These are phyloP conservation scores for Paecilomyces formosus DNA, from an alignment of 2,329 filamentous ascomycete genomes.

Conservation along the genomic window DNA sequence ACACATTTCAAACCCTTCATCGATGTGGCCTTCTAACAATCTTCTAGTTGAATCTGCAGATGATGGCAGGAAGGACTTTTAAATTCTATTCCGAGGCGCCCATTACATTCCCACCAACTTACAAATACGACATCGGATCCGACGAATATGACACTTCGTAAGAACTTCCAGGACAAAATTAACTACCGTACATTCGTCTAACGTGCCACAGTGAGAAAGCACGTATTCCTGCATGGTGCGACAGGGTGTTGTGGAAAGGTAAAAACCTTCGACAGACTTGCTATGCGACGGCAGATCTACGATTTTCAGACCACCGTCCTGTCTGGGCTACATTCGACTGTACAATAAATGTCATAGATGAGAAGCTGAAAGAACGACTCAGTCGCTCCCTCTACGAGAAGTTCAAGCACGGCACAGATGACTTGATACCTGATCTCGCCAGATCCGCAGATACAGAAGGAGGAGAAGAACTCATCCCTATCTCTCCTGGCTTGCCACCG, in stretches of 20 bases:
- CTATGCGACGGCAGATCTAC: slow-evolving; percentile 74
- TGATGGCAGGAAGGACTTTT: slow-evolving; percentile 86
- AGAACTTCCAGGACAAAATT: slow-evolving; percentile 23
- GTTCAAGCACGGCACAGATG: slow-evolving; percentile 58
- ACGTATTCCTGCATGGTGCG: slow-evolving; percentile 94
- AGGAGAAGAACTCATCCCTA: slow-evolving; percentile 73
- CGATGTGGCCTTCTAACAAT: neutral
- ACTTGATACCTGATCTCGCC: slow-evolving; percentile 20
- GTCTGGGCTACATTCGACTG: slow-evolving; percentile 88
- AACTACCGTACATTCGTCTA: neutral
- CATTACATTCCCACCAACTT: slow-evolving; percentile 86
- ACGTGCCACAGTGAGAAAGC: slow-evolving; percentile 64
- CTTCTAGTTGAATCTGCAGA: slow-evolving; percentile 76
- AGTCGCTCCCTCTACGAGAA: slow-evolving; percentile 66
- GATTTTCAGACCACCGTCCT: slow-evolving; percentile 92
- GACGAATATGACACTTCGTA: slow-evolving; percentile 89
- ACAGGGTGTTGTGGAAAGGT: slow-evolving; percentile 84
- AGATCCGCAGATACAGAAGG: slow-evolving; percentile 40
- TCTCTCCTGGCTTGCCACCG: slow-evolving; percentile 66
- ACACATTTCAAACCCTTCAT: slow-evolving; percentile 3
- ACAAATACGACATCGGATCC: slow-evolving; percentile 86
- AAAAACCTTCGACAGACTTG: slow-evolving; percentile 71
- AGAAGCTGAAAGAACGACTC: slow-evolving; percentile 62
- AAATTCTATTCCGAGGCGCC: slow-evolving; percentile 84
- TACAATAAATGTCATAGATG: slow-evolving; percentile 71